phyloP scores from a whole-genome alignment of 257 asterid species.

The Solanum tarijense region DNA sequence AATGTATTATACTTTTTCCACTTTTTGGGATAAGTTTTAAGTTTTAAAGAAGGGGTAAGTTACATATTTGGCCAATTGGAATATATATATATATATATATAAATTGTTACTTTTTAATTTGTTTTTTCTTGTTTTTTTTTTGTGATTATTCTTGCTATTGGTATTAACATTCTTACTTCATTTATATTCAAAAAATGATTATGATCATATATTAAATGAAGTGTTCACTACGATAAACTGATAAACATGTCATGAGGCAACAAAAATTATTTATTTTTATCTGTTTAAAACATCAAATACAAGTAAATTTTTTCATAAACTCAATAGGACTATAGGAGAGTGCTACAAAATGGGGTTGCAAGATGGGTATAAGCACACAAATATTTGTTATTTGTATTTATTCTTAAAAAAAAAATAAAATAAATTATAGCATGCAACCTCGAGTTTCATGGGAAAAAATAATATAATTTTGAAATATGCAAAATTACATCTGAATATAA shows the following conservation, averaged over 20 bases:
- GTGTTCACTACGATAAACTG: not conserved
- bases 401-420: not conserved
- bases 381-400: not conserved
- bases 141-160: not conserved
- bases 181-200: not conserved
- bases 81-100: no score
- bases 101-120: not conserved
- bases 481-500: not conserved
- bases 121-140: not conserved
- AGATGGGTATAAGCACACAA: not conserved
- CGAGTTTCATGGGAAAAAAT: not conserved
- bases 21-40: no score
- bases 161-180: not conserved
- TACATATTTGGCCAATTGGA: no score
- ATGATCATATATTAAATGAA: not conserved
- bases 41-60: no score
- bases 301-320: not conserved
- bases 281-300: not conserved
- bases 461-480: not conserved
- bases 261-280: not conserved
- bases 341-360: not conserved
- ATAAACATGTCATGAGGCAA: not conserved
- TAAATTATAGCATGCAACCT: not conserved
- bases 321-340: not conserved
- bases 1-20: not conserved